Base-by-base conservation (phyloP, 2,329 filamentous ascomycete genomes). In the Fusarium sp. region DNA sequence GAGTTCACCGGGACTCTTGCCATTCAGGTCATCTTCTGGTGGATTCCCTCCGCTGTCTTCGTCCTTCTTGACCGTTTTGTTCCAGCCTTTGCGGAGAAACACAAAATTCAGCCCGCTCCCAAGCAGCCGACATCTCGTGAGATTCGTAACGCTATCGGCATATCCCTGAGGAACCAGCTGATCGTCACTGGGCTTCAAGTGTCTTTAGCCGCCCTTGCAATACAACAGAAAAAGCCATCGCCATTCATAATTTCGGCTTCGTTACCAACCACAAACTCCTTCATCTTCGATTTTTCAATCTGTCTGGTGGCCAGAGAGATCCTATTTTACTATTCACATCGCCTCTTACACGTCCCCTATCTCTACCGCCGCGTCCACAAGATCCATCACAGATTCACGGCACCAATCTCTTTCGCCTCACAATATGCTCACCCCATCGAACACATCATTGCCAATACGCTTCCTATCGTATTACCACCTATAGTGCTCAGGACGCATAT, bases 391-490 rank as follows among this genome's bases (percentile, higher is more conserved):
- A 78, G 78, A 24, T 89, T 88, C 77, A 85, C 82, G 0, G 85
- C 86, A 2, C 87, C 86, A 0, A 82, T 89, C 4, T 83, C 85
- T 0, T 79, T 88, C 7, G 81, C 86, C 0, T 84, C 86, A 3
- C 84, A 88, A 67, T 89, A 87, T 67, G 85, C 85, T 0, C 86
- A 88, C 67, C 86, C 86, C 0, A 60, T 85, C n/a, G 87, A 89
- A 75, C 85, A 88, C 69, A 62, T 89, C 5, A 57, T 87, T 13
- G 84, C 86, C 17, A 88, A 88, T 65, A 79, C 81, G 8, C 73
- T 88, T 24, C 87, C 87, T 0, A 82, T 88, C 5, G 79, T 79
- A 2, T 73, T 88, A 33, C 85, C 85, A 10, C 82, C 84, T 4
- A 64, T 83, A 63, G 47, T 86, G 2, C 69, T 87, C 15, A 62